Percentiles rank a stretch among this genome's conserved stretches.
These are phyloP conservation scores for Diaporthe caulivora DNA, from an alignment of 2,329 filamentous ascomycete species.

Conservation along the genomic window DNA sequence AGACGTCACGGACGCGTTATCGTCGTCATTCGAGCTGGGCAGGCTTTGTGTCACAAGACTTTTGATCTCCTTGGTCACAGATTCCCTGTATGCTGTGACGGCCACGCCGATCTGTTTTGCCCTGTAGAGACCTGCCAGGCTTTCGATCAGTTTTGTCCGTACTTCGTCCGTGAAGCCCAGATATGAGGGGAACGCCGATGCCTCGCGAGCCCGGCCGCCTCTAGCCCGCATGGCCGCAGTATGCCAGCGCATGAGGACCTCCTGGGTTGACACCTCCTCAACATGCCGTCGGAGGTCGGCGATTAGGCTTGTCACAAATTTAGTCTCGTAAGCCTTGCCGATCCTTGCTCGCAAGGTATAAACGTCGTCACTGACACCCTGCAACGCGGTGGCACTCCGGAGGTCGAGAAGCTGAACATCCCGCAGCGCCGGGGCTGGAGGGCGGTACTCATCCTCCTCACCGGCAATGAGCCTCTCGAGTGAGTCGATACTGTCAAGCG, in stretches of 20 bases:
- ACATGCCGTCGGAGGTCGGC: constrained; percentile 85
- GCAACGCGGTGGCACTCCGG: constrained; percentile 80
- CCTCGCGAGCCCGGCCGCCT: constrained; percentile 74
- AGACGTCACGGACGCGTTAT: constrained; percentile 90
- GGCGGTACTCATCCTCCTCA: constrained; percentile 59
- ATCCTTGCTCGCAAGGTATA: constrained; percentile 82
- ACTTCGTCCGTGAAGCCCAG: constrained; percentile 79
- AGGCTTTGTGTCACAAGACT: constrained; percentile 85
- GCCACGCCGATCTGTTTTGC: constrained; percentile 85
- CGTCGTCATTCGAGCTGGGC: constrained; percentile 93
- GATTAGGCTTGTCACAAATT: constrained; percentile 83
- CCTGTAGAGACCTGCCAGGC: constrained; percentile 83
- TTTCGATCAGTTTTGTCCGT: constrained; percentile 76
- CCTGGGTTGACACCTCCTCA: constrained; percentile 75
- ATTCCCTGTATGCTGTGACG: constrained; percentile 85
- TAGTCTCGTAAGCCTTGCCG: constrained; percentile 86
- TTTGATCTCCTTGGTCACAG: constrained; percentile 87
- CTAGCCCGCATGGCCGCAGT: constrained; percentile 79
- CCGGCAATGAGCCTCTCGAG: constrained; percentile 87
- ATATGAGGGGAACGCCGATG: constrained; percentile 82
- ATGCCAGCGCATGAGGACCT: constrained; percentile 88
- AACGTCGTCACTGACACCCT: constrained; percentile 84
- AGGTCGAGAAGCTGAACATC: constrained; percentile 72
- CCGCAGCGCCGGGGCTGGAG: constrained; percentile 39
- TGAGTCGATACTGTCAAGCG: constrained; percentile 80